Conservation (phyloP, 805 yeast genomes). For the Yarrowia phangngaensis region DNA sequence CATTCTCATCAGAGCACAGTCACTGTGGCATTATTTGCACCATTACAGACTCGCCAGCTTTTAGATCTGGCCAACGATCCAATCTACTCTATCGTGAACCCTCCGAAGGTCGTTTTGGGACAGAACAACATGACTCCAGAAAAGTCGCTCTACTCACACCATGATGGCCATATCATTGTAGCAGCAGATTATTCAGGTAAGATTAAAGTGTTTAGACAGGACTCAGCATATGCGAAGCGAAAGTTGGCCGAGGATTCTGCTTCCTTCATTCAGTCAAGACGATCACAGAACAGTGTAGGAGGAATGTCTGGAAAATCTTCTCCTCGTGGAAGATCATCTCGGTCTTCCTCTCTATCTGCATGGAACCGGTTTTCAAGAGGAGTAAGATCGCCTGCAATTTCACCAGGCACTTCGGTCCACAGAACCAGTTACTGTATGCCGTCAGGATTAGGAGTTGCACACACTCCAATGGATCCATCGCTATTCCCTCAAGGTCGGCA, state of each 20-base stretch:
- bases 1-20: constrained; percentile 74
- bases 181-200: constrained; percentile 72
- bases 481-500: constrained; percentile 13
- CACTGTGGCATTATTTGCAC: constrained; percentile 76
- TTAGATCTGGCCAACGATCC: constrained; percentile 74
- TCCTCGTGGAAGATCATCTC: constrained; percentile 18
- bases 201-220: constrained; percentile 77
- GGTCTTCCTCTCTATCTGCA: constrained; percentile 7
- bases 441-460: neutral
- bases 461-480: constrained; percentile 13
- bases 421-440: constrained; percentile 4
- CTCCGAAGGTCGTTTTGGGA: constrained; percentile 36
- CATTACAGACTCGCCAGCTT: constrained; percentile 58
- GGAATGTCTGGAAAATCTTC: constrained; percentile 23
- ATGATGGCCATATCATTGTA: constrained; percentile 51
- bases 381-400: constrained; percentile 7
- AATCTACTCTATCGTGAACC: constrained; percentile 57
- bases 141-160: constrained; percentile 28
- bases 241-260: constrained; percentile 29
- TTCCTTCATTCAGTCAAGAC: constrained; percentile 11
- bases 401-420: constrained; percentile 18
- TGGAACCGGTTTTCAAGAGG: constrained; percentile 21
- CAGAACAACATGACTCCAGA: constrained; percentile 17
- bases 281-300: constrained; percentile 6
- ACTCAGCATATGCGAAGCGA: constrained; percentile 51